Conservation (phyloP, 2,329 filamentous ascomycete species). For the Elsinoe australis region DNA sequence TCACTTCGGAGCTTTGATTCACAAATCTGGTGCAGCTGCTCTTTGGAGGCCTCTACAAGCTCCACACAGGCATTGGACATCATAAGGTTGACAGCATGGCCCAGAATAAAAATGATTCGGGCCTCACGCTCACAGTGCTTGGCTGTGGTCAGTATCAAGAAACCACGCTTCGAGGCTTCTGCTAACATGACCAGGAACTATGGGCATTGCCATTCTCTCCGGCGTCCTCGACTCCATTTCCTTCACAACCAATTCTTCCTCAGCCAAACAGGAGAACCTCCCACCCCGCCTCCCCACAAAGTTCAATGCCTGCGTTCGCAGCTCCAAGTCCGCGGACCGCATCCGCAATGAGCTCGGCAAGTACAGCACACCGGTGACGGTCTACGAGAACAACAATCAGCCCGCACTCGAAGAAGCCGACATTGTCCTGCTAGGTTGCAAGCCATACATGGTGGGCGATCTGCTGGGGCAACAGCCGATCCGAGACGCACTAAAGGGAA, state of each 20-base stretch:
- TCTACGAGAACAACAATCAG: slow-evolving; percentile 66
- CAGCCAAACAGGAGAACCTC: slow-evolving; percentile 28
- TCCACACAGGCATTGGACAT: not conserved
- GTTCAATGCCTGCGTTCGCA: slow-evolving; percentile 75
- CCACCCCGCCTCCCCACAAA: slow-evolving; percentile 57
- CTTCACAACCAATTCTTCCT: slow-evolving; percentile 19
- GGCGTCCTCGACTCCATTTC: slow-evolving; percentile 66
- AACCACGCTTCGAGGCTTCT: not conserved
- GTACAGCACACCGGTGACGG: slow-evolving; percentile 55
- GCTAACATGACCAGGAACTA: slow-evolving; percentile 52
- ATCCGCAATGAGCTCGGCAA: slow-evolving; percentile 59
- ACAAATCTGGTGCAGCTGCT: too few relatives aligned
- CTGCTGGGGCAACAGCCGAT: slow-evolving; percentile 63
- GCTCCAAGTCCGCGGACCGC: slow-evolving; percentile 59
- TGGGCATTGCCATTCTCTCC: slow-evolving; percentile 77
- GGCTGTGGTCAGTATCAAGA: slow-evolving; percentile 60
- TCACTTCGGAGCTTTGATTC: too few relatives aligned
- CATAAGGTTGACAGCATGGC: slow-evolving; percentile 25
- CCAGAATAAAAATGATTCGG: slow-evolving; percentile 28
- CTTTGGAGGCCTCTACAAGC: not conserved
- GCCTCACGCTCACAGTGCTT: slow-evolving; percentile 67
- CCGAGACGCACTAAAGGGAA: slow-evolving; percentile 63
- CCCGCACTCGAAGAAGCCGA: slow-evolving; percentile 59
- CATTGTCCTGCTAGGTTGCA: slow-evolving; percentile 70
- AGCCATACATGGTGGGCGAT: slow-evolving; percentile 64